A percentile compares a stretch with the other conserved stretches of the same genome.
Evolutionary conservation across 108 stramenopile species (phyloP).

Genomic region (Mediolabrus comicus): DNA sequence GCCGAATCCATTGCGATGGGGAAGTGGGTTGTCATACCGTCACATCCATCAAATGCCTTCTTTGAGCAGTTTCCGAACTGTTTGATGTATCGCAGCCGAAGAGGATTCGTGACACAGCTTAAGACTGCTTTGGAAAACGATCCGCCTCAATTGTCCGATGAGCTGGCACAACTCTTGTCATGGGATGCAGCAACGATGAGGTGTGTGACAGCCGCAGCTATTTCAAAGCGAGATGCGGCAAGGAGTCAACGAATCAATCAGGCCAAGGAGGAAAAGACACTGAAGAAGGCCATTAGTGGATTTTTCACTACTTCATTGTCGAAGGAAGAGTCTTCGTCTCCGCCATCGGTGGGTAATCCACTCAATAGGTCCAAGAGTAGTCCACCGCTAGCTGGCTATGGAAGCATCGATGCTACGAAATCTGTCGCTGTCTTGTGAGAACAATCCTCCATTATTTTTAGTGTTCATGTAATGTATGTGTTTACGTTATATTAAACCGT

Average conservation of each 20-base stretch:
- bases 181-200: conserved; percentile 81
- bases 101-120: conserved; percentile 53
- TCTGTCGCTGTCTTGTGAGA: no score
- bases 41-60: conserved; percentile 76
- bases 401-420: no score
- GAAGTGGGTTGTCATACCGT: conserved; percentile 75
- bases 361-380: no score
- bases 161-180: conserved; percentile 42
- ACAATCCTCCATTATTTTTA: no score
- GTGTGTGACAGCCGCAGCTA: conserved; percentile 51
- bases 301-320: conserved; percentile 3
- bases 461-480: no score
- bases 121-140: conserved; percentile 59
- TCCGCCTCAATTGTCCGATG: conserved; percentile 41
- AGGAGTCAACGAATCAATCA: conserved; percentile 47
- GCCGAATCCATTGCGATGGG: conserved; percentile 89
- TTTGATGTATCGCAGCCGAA: conserved; percentile 50
- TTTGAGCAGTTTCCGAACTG: conserved; percentile 79
- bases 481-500: no score
- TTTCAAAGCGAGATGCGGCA: conserved; percentile 54
- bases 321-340: not conserved
- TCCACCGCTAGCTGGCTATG: no score
- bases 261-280: conserved; percentile 21
- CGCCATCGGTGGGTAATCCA: not conserved
- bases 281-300: conserved; percentile 31